Evolutionary conservation across 345 rosid species (phyloP).

Genomic region (Hibiscus mutabilis): DNA sequence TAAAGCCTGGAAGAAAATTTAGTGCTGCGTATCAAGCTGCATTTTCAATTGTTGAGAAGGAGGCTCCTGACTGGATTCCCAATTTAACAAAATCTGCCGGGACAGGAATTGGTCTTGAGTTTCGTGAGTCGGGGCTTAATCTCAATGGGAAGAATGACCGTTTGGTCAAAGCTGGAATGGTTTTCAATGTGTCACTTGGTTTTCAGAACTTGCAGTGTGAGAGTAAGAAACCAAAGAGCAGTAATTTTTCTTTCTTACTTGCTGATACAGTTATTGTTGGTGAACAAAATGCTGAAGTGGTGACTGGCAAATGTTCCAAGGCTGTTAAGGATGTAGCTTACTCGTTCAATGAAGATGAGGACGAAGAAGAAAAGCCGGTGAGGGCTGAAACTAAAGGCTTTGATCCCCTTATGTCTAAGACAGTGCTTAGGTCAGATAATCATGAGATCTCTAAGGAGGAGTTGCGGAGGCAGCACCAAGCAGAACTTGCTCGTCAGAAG

Average conservation of each 20-base stretch:
- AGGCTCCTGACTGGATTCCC: conserved; percentile 64
- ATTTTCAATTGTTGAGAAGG: conserved; percentile 64
- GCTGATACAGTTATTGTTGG: conserved; percentile 86
- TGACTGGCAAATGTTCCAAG: conserved; percentile 69
- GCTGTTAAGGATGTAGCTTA: conserved; percentile 81
- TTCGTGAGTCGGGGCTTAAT: conserved; percentile 76
- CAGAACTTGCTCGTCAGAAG: conserved; percentile 93
- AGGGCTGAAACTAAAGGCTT: conserved; percentile 34
- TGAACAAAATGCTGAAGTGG: conserved; percentile 46
- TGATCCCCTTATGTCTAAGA: conserved; percentile 47
- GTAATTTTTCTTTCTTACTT: conserved; percentile 60
- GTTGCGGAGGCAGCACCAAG: conserved; percentile 92
- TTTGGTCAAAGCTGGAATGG: conserved; percentile 55
- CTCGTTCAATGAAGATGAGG: conserved; percentile 86
- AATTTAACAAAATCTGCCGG: conserved; percentile 87
- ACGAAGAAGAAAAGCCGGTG: conserved; percentile 48
- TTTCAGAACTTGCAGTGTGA: conserved; percentile 72
- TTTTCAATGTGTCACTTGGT: conserved; percentile 81
- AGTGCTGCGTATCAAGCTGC: conserved; percentile 76
- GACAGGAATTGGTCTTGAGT: conserved; percentile 94
- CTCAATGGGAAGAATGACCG: conserved; percentile 78
- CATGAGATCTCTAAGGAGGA: conserved; percentile 88
- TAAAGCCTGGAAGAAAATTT: conserved; percentile 62
- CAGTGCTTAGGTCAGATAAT: conserved; percentile 82
- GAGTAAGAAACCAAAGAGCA: conserved; percentile 51